Conservation (phyloP, 257 asterid genomes). For the Nyctanthes arbortristis region DNA sequence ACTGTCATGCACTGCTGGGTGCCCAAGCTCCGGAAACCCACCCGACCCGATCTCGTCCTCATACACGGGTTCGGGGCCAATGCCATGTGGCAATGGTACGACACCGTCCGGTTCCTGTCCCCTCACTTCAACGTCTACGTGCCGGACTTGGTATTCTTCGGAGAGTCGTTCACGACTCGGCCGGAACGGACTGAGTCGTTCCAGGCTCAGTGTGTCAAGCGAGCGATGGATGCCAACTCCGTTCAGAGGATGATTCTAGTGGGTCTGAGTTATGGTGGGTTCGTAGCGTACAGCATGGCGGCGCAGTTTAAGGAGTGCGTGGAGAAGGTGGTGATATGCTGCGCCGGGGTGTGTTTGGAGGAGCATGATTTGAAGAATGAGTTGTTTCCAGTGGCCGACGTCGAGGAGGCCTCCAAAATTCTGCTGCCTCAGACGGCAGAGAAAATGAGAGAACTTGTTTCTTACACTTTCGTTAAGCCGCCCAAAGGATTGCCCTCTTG, state of each 20-base stretch:
- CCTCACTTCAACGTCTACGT: conserved; percentile 63
- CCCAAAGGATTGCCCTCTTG: conserved; percentile 55
- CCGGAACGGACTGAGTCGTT: conserved; percentile 56
- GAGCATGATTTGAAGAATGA: conserved; percentile 61
- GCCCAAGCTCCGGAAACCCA: conserved; percentile 39
- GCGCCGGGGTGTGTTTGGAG: conserved; percentile 73
- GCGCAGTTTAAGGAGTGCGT: conserved; percentile 52
- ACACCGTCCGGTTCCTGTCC: conserved; percentile 39
- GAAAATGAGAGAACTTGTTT: conserved; percentile 53
- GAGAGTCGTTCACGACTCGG: conserved; percentile 54
- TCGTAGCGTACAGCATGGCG: conserved; percentile 72
- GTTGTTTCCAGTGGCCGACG: conserved; percentile 53
- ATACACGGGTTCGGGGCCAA: conserved; percentile 72
- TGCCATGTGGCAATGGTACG: conserved; percentile 68
- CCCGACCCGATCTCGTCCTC: conserved; percentile 50
- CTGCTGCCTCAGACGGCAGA: conserved; percentile 72
- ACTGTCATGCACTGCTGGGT: conserved; percentile 63
- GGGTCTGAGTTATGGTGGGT: conserved; percentile 82
- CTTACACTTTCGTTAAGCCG: conserved; percentile 48
- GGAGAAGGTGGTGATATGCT: conserved; percentile 60
- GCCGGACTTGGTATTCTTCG: conserved; percentile 69
- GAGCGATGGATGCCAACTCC: conserved; percentile 47
- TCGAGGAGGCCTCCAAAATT: conserved; percentile 57
- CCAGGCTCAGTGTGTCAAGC: conserved; percentile 66
- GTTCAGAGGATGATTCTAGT: conserved; percentile 44